Conservation (phyloP, 495 filamentous ascomycete species). For the Daldinia grandis region DNA sequence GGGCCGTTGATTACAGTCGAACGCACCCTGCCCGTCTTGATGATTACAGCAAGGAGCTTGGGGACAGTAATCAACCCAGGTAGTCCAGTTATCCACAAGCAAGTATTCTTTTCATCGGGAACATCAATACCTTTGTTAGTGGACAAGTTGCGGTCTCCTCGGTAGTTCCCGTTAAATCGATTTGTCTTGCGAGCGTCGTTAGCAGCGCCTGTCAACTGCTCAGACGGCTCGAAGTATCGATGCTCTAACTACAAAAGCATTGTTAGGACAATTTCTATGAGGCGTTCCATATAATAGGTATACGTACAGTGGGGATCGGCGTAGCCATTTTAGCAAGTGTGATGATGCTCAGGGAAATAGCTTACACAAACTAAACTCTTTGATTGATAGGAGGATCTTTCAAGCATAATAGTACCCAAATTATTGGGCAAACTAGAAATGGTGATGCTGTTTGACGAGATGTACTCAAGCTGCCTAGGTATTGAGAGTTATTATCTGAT, state of each 20-base stretch:
- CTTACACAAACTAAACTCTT: neutral
- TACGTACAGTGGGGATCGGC: constrained; percentile 5
- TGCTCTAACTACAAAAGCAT: constrained; percentile 10
- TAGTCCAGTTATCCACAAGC: constrained; percentile 25
- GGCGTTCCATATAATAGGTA: neutral
- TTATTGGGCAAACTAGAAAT: neutral
- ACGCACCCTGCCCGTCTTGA: constrained; percentile 17
- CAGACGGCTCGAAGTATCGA: constrained; percentile 16
- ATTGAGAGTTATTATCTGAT: neutral
- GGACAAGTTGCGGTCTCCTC: constrained; percentile 10
- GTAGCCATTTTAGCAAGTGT: neutral
- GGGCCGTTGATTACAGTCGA: constrained; percentile 22
- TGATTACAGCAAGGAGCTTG: constrained; percentile 10
- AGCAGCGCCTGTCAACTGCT: constrained; percentile 16
- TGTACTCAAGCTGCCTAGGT: neutral
- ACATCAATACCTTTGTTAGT: constrained; percentile 14
- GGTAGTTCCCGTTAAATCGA: constrained; percentile 15
- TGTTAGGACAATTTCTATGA: constrained; percentile 1
- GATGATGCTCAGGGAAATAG: neutral
- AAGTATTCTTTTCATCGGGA: constrained; percentile 21
- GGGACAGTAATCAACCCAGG: neutral
- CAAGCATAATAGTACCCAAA: neutral
- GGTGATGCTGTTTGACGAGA: neutral
- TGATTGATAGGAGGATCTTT: neutral
- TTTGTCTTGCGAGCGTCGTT: neutral